Base-by-base conservation (phyloP, 1,284 basidiomycete species). In the Rhodotorula sp. region DNA sequence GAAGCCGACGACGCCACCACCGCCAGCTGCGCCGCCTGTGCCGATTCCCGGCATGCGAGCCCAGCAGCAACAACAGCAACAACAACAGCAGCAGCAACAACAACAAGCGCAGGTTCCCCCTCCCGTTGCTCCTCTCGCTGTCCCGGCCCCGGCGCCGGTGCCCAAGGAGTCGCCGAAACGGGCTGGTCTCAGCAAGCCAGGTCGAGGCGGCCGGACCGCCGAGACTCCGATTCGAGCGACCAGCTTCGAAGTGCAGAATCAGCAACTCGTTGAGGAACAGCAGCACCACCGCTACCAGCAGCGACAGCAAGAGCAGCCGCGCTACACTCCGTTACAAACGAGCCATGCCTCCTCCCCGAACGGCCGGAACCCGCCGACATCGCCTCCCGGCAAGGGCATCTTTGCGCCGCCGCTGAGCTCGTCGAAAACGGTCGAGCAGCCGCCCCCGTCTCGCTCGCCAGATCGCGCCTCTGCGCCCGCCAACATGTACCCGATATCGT, bases 241-340 rank as follows among this genome's bases (percentile, higher is more conserved):
- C 31, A 90, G 92, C 78, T 97, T 95, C 80, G 93, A 94, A 76
- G 89, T 91, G 86, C 94, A 97, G 80, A 91, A 92, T 80, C 88
- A 90, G 28, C 91, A 89, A 71, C 91, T 97, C 85, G 91, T 94
- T 79, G 89, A 93, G 77, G 92, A 95, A 66, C 71, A 71, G 34
- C 76, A 72, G 21, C 58, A 67, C 47, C 38, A 75, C 31, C 50
- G 61, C 26, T 57, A 73, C 28, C 64, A 70, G 6, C 68, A 64
- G 7, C 62, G 70, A 50, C 64, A 76, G 16, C 68, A 34, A 18
- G 65, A 66, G 34, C 66, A 67, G 16, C 73, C 21, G 65, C 71
- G 31, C 7, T 31, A 48, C 16, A 28, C 55, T 18, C 57, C 8
- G 16, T 60, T 34, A 10, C 38, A 21, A 26, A 10, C 38, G 38